Base-by-base conservation (phyloP, 139 green algal species). In the Coelastrella sp. region DNA sequence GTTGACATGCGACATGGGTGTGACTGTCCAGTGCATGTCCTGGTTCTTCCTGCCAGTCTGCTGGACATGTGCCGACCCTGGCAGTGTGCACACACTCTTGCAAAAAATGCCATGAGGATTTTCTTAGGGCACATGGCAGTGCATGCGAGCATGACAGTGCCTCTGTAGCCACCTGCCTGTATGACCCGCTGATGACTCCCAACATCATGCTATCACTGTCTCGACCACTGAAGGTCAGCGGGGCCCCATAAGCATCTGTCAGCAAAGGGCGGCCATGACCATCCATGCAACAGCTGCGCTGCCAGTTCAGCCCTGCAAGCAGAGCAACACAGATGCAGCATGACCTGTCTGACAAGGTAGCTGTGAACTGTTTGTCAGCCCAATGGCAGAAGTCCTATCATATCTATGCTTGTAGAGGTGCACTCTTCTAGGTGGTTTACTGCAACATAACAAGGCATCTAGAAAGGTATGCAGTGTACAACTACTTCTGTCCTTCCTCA, bases 241-340 rank as follows among this genome's bases (percentile, higher is more conserved):
- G 96, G 5, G 86, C 86, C 79, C 92, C 90, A 69, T 97, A 98
- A n/a, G 86, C 75, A 88, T 99, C 97, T 69, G 89, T 79, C 19
- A 89, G 86, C 68, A 95, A 86, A 21, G 85, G 73, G 0, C 69
- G 21, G 21, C 92, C 92, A 34, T 94, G 88, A 21, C 97, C 92
- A 72, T 98, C 94, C 76, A 96, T 89, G 72, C 92, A 95, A 11
- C 83, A 89, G n/a, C 91, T 91, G 74, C 94, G 89, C 88, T 97
- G 93, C 75, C 87, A 92, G 43, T 86, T 94, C 37, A 93, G 7
- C 11, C 91, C 88, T 45, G 93, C 73, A 68, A 34, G 15, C 32
- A 67, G 40, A 30, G 35, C 7, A 13, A 13, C n/a, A n/a, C n/a
- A n/a, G n/a, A n/a, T n/a, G n/a, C n/a, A n/a, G n/a, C n/a, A n/a